Evolutionary conservation across 805 yeast genomes (phyloP), one percentile per base, ranked within the genome.

Genomic region (Saccharomyces jurei): DNA sequence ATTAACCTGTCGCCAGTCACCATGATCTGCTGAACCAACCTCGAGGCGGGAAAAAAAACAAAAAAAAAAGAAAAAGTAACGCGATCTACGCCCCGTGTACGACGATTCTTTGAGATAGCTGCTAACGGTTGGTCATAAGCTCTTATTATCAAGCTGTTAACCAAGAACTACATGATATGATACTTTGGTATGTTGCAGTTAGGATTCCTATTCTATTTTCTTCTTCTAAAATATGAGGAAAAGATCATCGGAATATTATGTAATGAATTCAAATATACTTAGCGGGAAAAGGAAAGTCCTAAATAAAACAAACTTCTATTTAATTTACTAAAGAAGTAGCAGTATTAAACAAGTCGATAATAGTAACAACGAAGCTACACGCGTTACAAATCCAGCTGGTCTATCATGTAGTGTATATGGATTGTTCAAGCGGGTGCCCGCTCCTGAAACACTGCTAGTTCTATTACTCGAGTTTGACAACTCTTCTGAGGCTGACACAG

Each of bases 401-500:
- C 17, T 9, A 8, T 36, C 9, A 6, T 36, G 17, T 9, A 17
- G 2, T 36, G 11, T 36, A 36, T 36, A 36, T 3, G 44, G 44
- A 9, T 17, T 36, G 22, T 31, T 28, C 49, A 46, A n/a, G 28
- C 30, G 17, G 10, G n/a, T 21, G 11, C 21, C 49, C 22, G 21
- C 13, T 8, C 30, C 30, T 9, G 49, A 26, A 8, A 8, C 22
- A n/a, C 22, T 46, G 10, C 30, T 46, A 4, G 49, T 46, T 26
- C 31, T 28, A 28, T 46, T 46, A 28, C 31, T 28, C 17, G 49
- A n/a, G 22, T 27, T 26, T 8, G 30, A 9, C 30, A 21, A 46
- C 13, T 46, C 29, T 5, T 27, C 30, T 46, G 49, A 27, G 49
- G 49, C 49, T 27, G 30, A 46, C 1, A 59, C 26, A 8, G 59